Percentiles rank a stretch among this genome's conserved stretches.
Conservation (phyloP, 2,329 filamentous ascomycete genomes). For the Colletotrichum horii region DNA sequence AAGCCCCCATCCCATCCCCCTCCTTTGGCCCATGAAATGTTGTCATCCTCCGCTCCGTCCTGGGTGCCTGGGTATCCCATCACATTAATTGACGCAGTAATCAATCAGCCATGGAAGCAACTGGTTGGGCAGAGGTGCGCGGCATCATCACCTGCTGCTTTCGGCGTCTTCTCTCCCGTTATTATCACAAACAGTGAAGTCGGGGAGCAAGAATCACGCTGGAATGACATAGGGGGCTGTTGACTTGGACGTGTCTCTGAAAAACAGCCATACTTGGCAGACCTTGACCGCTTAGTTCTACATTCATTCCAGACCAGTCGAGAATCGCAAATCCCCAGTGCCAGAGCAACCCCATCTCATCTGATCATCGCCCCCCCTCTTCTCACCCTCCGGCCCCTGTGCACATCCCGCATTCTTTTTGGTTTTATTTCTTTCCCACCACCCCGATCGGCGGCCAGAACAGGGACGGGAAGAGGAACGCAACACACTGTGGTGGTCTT, state of each 20-base stretch:
- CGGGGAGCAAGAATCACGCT: background rate
- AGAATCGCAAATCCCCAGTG: slow-evolving; percentile 2
- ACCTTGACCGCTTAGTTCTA: background rate
- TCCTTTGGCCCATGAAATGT: background rate
- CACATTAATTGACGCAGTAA: background rate
- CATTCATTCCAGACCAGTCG: slow-evolving; percentile 17
- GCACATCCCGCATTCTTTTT: slow-evolving; percentile 18
- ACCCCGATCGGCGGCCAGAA: background rate
- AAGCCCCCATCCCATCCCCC: background rate
- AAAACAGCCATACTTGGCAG: background rate
- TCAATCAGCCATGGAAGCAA: background rate
- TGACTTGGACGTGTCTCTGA: background rate
- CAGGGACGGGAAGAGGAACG: background rate
- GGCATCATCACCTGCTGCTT: background rate
- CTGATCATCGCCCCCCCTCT: slow-evolving; percentile 10
- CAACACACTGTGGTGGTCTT: background rate
- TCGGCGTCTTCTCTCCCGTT: background rate
- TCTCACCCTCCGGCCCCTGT: slow-evolving; percentile 4
- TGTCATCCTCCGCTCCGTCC: background rate
- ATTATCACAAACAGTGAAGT: background rate
- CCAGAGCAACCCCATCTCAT: slow-evolving; percentile 14
- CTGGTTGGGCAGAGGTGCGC: background rate
- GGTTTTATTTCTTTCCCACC: background rate
- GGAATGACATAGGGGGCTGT: background rate
- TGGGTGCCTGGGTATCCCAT: background rate